Conservation (phyloP, 805 yeast genomes). For the Martiniozyma abietophila region DNA sequence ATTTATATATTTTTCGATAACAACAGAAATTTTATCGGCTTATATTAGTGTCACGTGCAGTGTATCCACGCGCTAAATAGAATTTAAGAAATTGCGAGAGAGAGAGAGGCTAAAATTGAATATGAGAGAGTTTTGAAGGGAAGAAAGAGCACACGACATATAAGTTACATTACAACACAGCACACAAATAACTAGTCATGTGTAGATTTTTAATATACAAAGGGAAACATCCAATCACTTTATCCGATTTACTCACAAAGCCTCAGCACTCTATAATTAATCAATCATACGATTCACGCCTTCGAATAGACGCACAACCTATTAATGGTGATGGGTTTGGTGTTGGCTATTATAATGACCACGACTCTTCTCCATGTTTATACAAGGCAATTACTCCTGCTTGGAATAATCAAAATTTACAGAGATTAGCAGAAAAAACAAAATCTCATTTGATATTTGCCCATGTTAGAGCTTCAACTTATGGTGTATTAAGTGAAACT, state of each 20-base stretch:
- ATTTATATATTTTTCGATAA: too few relatives aligned
- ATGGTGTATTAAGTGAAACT: conserved; percentile 89
- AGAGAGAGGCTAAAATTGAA: too few relatives aligned
- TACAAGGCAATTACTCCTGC: conserved; percentile 96
- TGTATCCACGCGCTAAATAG: too few relatives aligned
- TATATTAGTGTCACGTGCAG: too few relatives aligned
- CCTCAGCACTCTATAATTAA: conserved; percentile 97
- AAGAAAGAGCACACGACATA: background rate
- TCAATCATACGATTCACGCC: conserved; percentile 86
- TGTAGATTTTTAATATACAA: conserved; percentile 89
- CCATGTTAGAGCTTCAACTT: conserved; percentile 93
- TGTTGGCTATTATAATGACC: conserved; percentile 72
- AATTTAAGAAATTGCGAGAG: too few relatives aligned
- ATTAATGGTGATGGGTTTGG: conserved; percentile 99
- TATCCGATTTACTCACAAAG: conserved; percentile 79
- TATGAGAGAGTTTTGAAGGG: too few relatives aligned
- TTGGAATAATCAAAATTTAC: conserved; percentile 91
- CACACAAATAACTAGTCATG: too few relatives aligned
- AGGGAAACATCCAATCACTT: conserved; percentile 79
- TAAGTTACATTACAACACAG: background rate
- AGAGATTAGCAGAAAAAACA: conserved; percentile 80
- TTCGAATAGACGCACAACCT: conserved; percentile 83
- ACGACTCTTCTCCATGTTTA: conserved; percentile 59
- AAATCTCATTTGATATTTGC: conserved; percentile 80
- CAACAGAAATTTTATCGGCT: too few relatives aligned